Evolutionary conservation across 1,284 basidiomycete species (phyloP), one percentile per base, ranked within the genome.

Genomic region (Irpex sp.): DNA sequence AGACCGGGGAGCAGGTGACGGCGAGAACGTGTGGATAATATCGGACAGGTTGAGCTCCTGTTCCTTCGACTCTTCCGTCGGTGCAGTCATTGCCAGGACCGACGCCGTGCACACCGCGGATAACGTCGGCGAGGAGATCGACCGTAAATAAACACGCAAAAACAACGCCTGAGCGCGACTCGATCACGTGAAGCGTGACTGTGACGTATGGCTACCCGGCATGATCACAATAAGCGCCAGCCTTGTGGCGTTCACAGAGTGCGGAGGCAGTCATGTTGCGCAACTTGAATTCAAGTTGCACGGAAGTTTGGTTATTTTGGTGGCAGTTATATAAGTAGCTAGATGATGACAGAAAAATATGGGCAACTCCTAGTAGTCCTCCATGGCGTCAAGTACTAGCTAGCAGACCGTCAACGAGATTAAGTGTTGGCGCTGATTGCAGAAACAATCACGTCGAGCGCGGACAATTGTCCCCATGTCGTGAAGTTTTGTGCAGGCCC

Each of bases 401-500:
- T 33, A 33, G 31, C 31, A 33, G 6, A 33, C 31, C 31, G 31
- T 33, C 31, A 6, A 6, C 31, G 31, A 33, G 39, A n/a, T 46
- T 46, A 36, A 33, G 19, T 54, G 49, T 78, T 78, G n/a, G 73
- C 71, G 33, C 72, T 69, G 60, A 81, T 77, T 31, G 76, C 76
- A 39, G 75, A 71, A n/a, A 72, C 73, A 59, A 82, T 62, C 3
- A 81, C 79, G 68, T 82, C 81, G 67, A 82, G 68, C 7, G 80
- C 77, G 17, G 80, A 79, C 37, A 81, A 71, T 67, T 82, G 80
- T 5, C 81, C 81, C 81, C 81, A 82, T n/a, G 75, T 72, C 1
- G 79, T 81, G 68, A 79, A 83, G 1, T 51, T 66, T 57, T 78
- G 76, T 7, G 76, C 69, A 1, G 81, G 81, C 1, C 81, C 81